Percentiles rank a stretch among this genome's conserved stretches.
Conservation (phyloP, 768 basidiomycete genomes). For the Termitomyces bulborhizus region DNA sequence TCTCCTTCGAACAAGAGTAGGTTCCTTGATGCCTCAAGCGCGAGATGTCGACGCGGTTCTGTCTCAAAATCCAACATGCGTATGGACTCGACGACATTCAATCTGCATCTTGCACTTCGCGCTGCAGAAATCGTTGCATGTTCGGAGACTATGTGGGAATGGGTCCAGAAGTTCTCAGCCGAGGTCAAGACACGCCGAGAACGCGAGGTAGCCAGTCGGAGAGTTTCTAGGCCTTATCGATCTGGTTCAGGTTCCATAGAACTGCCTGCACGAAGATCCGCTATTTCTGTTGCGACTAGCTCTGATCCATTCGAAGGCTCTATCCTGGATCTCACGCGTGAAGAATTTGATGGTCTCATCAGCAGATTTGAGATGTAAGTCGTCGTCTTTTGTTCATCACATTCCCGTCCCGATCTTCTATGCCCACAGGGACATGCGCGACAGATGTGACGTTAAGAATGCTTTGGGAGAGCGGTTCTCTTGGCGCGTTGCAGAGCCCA, state of each 20-base stretch:
- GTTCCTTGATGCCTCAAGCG: constrained; percentile 14
- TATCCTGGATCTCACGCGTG: constrained; percentile 46
- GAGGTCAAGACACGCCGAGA: constrained; percentile 4
- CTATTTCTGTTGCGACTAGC: constrained; percentile 6
- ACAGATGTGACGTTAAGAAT: constrained; percentile 42
- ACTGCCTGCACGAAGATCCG: constrained; percentile 7
- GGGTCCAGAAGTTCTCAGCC: constrained; percentile 48
- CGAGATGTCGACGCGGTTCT: constrained; percentile 18
- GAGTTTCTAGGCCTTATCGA: background rate
- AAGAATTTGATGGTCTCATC: constrained; percentile 57
- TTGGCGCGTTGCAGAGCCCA: constrained; percentile 36
- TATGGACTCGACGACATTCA: constrained; percentile 52
- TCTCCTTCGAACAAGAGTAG: constrained; percentile 31
- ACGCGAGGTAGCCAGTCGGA: background rate
- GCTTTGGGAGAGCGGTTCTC: constrained; percentile 42
- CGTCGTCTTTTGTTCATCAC: constrained; percentile 2
- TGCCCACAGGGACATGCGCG: constrained; percentile 56
- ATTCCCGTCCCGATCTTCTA: background rate
- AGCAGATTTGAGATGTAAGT: constrained; percentile 56
- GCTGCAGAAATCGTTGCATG: constrained; percentile 64
- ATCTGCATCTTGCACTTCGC: constrained; percentile 57
- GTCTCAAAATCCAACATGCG: constrained; percentile 48
- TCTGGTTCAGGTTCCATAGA: constrained; percentile 12
- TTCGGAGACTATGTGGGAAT: constrained; percentile 78
- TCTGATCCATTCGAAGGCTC: constrained; percentile 24